Percentiles rank a stretch among this genome's conserved stretches.
These are phyloP conservation scores for Fusarium nodosum DNA, from an alignment of 2,329 filamentous ascomycete genomes.

Conservation along the genomic window DNA sequence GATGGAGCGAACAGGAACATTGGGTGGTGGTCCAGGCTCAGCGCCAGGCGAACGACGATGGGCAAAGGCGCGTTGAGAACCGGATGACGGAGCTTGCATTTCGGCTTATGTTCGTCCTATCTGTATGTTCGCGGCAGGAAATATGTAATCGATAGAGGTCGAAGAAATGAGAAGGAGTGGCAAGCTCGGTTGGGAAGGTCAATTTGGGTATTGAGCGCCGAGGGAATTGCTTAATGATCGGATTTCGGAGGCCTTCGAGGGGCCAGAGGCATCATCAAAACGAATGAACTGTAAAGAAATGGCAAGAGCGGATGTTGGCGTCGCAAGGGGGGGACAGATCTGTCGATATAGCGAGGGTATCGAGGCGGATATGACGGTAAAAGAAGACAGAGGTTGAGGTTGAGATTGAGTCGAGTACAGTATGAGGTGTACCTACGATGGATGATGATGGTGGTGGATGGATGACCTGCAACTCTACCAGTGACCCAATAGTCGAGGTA, in stretches of 20 bases:
- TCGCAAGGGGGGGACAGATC: conserved; percentile 17
- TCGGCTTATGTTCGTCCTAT: conserved; percentile 20
- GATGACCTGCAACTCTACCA: conserved; percentile 25
- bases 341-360: conserved; percentile 23
- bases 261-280: conserved; percentile 49
- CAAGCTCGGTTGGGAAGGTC: conserved; percentile 8
- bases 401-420: conserved; percentile 3
- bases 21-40: conserved; percentile 70
- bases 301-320: conserved; percentile 25
- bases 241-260: conserved; percentile 46
- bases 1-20: conserved; percentile 68
- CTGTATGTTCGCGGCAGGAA: conserved; percentile 17
- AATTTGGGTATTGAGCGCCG: conserved; percentile 22
- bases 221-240: conserved; percentile 42
- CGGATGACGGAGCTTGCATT: conserved; percentile 46
- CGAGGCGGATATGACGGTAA: conserved; percentile 17
- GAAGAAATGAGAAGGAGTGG: conserved; percentile 8
- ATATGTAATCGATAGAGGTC: conserved; percentile 6
- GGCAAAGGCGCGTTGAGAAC: conserved; percentile 64
- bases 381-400: conserved; percentile 8
- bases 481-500: conserved; percentile 22
- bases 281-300: conserved; percentile 39
- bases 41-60: conserved; percentile 74
- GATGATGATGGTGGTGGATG: conserved; percentile 29
- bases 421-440: conserved; percentile 9